Conservation (phyloP, 257 asterid species). For the Capsicum chinense region DNA sequence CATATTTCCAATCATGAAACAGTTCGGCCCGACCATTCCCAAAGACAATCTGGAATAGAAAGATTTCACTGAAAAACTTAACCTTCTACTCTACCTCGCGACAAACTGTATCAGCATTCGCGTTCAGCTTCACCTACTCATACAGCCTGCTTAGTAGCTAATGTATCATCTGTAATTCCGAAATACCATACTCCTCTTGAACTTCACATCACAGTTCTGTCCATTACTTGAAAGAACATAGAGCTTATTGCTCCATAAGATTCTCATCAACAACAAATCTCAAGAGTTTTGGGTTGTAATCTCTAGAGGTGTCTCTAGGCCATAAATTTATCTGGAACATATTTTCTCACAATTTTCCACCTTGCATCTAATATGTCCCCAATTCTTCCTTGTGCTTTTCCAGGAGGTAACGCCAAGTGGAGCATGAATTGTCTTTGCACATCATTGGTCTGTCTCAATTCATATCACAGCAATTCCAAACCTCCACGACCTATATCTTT, state of each 20-base stretch:
- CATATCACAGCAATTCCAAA: neutral
- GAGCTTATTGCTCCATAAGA: too few relatives aligned
- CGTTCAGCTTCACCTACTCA: neutral
- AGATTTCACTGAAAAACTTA: neutral
- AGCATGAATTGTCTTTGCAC: neutral
- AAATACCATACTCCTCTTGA: neutral
- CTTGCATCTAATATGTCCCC: neutral
- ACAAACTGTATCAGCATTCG: neutral
- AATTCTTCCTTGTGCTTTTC: neutral
- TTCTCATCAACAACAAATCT: too few relatives aligned
- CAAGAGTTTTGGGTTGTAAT: too few relatives aligned
- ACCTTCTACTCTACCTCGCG: neutral
- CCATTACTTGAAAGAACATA: neutral
- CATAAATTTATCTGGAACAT: too few relatives aligned
- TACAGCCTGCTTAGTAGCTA: neutral
- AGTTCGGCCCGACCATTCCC: neutral
- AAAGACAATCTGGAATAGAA: neutral
- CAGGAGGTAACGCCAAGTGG: neutral
- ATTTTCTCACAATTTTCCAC: too few relatives aligned
- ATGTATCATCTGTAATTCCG: neutral
- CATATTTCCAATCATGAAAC: neutral
- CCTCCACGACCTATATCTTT: neutral
- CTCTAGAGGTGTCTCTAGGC: too few relatives aligned
- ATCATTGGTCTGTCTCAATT: neutral
- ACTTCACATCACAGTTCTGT: neutral